These are phyloP conservation scores for Camptophora hylomeconis DNA, from an alignment of 2,329 filamentous ascomycete species.

Conservation along the genomic window DNA sequence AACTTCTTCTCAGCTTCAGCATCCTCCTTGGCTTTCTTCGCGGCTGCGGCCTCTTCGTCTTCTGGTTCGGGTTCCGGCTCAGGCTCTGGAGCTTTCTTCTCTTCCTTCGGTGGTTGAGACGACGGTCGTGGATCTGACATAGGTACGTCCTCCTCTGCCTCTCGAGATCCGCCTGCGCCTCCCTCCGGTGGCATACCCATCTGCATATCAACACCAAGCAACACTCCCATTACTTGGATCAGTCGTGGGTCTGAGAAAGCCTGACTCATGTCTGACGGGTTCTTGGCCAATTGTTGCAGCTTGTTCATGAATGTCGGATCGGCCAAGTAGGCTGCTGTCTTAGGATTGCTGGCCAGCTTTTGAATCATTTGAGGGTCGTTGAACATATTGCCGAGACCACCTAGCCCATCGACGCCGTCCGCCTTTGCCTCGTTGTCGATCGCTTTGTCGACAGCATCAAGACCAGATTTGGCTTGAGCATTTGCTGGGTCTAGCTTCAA, in stretches of 20 bases:
- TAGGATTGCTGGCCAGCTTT: slow-evolving; percentile 88
- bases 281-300: slow-evolving; percentile 65
- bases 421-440: slow-evolving; percentile 62
- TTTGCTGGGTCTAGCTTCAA: slow-evolving; percentile 85
- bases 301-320: slow-evolving; percentile 85
- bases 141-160: slow-evolving; percentile 57
- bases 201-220: slow-evolving; percentile 87
- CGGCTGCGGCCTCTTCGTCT: slow-evolving; percentile 71
- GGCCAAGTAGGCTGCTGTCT: slow-evolving; percentile 68
- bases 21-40: slow-evolving; percentile 81
- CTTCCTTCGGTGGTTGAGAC: slow-evolving; percentile 29
- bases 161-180: slow-evolving; percentile 30
- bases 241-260: slow-evolving; percentile 84
- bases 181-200: slow-evolving; percentile 44
- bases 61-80: slow-evolving; percentile 54
- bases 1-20: slow-evolving; percentile 91
- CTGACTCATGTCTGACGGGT: slow-evolving; percentile 62
- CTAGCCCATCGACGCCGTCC: slow-evolving; percentile 51
- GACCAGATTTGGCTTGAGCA: slow-evolving; percentile 78
- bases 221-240: slow-evolving; percentile 82
- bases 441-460: slow-evolving; percentile 73
- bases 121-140: slow-evolving; percentile 59
- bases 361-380: slow-evolving; percentile 78
- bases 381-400: slow-evolving; percentile 83
- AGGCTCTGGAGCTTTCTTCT: slow-evolving; percentile 45